Base-by-base conservation (phyloP, 208 protist genomes). In the Wallacemonas sp. region DNA sequence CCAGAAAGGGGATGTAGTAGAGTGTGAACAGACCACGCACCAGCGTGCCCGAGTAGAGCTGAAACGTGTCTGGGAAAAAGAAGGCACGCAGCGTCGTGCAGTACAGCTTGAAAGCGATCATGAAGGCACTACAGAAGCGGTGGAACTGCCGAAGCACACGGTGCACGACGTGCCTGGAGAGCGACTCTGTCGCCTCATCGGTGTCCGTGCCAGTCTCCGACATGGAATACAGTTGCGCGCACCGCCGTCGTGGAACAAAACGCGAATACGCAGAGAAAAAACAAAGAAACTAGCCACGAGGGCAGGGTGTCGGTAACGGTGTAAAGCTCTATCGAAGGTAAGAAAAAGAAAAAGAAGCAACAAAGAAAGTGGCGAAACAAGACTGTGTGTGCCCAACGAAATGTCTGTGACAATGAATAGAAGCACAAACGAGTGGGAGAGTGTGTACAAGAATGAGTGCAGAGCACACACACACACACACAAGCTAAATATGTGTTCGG, bases 1-100 rank as follows among this genome's bases (percentile, higher is more conserved):
- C 76, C 1, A 95, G 69, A 36, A 73, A 66, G 19, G 89, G 85
- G 30, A 95, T 64, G 68, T 93, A 87, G 68, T 92, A 95, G 12
- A 89, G 24, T 26, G 73, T 71, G 64, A 95, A 92, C 26, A 92
- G 44, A 13, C 77, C 66, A 8, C 89, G 85, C 6, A 93, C 57
- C 12, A 87, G 48, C 15, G 73, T 74, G 68, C 88, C 86, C 3
- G 78, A 64, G 73, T 90, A 95, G n/a, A 89, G 17, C 36, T 68
- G 84, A 13, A 92, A 46, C 48, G 83, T 85, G 30, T 90, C 80
- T 3, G 86, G 84, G 65, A 95, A 73, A 72, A 87, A 93, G 3
- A 95, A 29, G 29, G 75, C 75, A 30, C 82, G 77, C 52, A 95
- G 37, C 2, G 79, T 78, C 24, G 77, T 72, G 33, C 76, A 67